These are phyloP conservation scores for Triadica sebifera DNA, from an alignment of 345 rosid genomes.

Conservation along the genomic window DNA sequence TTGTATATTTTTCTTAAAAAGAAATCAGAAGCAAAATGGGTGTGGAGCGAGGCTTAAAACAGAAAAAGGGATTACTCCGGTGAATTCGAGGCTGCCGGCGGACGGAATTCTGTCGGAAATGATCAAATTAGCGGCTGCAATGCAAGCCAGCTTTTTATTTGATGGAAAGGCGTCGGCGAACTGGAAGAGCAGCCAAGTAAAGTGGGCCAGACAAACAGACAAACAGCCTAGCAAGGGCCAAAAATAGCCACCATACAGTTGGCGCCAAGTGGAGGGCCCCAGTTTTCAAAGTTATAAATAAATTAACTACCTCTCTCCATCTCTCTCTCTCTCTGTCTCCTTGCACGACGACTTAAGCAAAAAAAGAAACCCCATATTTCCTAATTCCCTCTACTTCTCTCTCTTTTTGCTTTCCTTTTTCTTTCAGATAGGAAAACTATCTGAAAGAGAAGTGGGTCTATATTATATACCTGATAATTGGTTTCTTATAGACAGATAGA, in stretches of 20 bases:
- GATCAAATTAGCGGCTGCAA: background rate
- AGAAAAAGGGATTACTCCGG: background rate
- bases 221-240: background rate
- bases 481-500: background rate
- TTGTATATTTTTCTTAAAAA: no score
- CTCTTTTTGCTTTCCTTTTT: background rate
- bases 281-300: background rate
- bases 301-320: background rate
- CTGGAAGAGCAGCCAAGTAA: background rate
- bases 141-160: background rate
- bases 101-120: no score
- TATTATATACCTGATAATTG: background rate
- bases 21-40: background rate
- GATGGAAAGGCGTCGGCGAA: background rate
- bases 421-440: background rate
- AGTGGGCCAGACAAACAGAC: conserved; percentile 29
- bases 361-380: background rate
- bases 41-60: background rate
- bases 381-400: background rate
- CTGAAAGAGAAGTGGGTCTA: background rate
- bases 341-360: background rate
- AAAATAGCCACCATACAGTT: conserved; percentile 9
- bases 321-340: background rate
- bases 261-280: conserved; percentile 34
- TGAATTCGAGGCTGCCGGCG: background rate